Percentiles rank a stretch among this genome's conserved stretches.
These are phyloP conservation scores for Spongiforma sp. DNA, from an alignment of 1,284 basidiomycete species.

Conservation along the genomic window DNA sequence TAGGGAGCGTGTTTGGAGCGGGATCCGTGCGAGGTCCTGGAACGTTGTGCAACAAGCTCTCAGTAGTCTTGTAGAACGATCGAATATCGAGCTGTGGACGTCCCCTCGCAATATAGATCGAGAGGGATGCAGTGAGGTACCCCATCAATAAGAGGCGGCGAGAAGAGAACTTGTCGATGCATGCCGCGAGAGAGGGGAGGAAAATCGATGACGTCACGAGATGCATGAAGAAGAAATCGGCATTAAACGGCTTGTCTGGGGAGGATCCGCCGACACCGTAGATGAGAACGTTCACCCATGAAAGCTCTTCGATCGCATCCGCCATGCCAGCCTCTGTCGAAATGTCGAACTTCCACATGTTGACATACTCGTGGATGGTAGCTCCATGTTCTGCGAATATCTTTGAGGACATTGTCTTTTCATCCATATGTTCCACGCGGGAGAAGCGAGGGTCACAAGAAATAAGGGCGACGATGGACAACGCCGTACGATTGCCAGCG, in stretches of 20 bases:
- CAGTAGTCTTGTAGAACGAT: conserved; percentile 40
- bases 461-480: conserved; percentile 53
- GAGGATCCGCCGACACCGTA: conserved; percentile 52
- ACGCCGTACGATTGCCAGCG: conserved; percentile 37
- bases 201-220: conserved; percentile 53
- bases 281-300: conserved; percentile 46
- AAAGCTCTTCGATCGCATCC: conserved; percentile 44
- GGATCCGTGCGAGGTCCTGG: conserved; percentile 41
- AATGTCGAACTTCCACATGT: conserved; percentile 54
- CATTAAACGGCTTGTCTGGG: conserved; percentile 38
- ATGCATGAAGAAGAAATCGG: conserved; percentile 52
- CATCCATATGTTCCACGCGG: conserved; percentile 19
- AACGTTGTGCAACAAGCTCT: conserved; percentile 28
- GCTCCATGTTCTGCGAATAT: conserved; percentile 43
- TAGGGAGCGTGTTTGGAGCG: conserved; percentile 39
- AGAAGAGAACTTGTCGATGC: conserved; percentile 35
- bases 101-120: conserved; percentile 45
- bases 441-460: conserved; percentile 48
- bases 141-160: conserved; percentile 42
- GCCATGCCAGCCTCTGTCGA: conserved; percentile 34
- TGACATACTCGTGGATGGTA: conserved; percentile 48
- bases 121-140: conserved; percentile 43
- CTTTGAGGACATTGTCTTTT: conserved; percentile 28
- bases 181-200: conserved; percentile 40
- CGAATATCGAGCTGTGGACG: conserved; percentile 41